Percentiles rank a stretch among this genome's conserved stretches.
phyloP scores from a whole-genome alignment of 805 yeast genomes.

The Blastobotrys mokoenaii region DNA sequence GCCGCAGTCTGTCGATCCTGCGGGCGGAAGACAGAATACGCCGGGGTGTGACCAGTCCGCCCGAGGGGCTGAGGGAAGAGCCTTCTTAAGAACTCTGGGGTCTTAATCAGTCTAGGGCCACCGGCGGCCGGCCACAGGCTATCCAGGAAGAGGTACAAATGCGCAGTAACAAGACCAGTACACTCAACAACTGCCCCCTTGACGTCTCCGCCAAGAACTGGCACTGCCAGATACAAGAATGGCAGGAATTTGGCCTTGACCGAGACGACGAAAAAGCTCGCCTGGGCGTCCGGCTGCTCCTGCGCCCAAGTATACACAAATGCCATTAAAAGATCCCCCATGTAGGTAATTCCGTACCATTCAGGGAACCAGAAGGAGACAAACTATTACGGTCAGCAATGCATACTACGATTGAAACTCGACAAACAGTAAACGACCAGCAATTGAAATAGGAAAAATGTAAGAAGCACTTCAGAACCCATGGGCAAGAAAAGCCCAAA shows the following conservation, averaged over 20 bases:
- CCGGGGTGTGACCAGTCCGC: not conserved
- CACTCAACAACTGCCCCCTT: conserved; percentile 18
- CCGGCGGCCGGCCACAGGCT: conserved; percentile 23
- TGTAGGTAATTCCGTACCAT: conserved; percentile 12
- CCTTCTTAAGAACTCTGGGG: conserved; percentile 6
- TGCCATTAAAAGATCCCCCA: conserved; percentile 26
- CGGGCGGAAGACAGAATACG: not conserved
- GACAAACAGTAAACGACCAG: not conserved
- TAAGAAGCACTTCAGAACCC: not conserved
- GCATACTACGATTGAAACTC: not conserved
- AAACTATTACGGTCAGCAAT: conserved; percentile 11
- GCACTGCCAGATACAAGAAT: conserved; percentile 23
- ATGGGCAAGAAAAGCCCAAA: not conserved
- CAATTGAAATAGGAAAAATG: not conserved
- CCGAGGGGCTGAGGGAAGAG: not conserved
- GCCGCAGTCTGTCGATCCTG: not conserved
- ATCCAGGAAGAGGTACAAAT: conserved; percentile 25
- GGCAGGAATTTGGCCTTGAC: conserved; percentile 28
- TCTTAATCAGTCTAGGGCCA: conserved; percentile 17
- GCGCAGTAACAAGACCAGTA: conserved; percentile 27
- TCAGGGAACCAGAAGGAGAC: conserved; percentile 12
- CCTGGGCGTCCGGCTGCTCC: conserved; percentile 24
- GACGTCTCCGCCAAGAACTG: conserved; percentile 24
- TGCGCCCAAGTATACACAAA: conserved; percentile 33
- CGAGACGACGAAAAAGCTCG: conserved; percentile 24